Evolutionary conservation across 1,284 basidiomycete species (phyloP).

Genomic region (Marasmius fiardii): DNA sequence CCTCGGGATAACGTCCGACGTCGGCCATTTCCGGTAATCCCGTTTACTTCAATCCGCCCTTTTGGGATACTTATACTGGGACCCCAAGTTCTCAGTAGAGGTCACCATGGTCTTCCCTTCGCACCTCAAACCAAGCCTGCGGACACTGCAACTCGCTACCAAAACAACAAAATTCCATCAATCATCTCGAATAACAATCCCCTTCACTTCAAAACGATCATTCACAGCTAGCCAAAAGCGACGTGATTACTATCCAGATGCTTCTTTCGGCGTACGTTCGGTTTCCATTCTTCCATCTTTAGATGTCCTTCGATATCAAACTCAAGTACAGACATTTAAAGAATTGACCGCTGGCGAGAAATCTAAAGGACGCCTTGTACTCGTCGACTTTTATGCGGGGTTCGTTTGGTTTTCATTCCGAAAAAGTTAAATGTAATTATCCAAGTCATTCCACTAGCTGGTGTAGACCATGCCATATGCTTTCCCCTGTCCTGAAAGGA

Average conservation of each 20-base stretch:
- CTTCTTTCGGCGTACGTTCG: neutral
- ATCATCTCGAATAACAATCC: neutral
- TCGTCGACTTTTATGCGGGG: constrained; percentile 80
- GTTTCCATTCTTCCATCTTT: too few species aligned
- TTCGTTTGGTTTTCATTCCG: constrained; percentile 30
- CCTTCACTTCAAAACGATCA: neutral
- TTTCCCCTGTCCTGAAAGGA: constrained; percentile 63
- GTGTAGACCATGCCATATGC: constrained; percentile 69
- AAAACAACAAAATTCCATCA: neutral
- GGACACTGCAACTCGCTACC: neutral
- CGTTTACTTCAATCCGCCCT: too few species aligned
- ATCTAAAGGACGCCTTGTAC: constrained; percentile 48
- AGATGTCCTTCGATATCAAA: neutral
- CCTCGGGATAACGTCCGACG: too few species aligned
- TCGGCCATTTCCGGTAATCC: too few species aligned
- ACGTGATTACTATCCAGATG: neutral
- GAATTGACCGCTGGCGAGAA: constrained; percentile 33
- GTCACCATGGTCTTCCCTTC: neutral
- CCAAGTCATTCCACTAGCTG: constrained; percentile 45
- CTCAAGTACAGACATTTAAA: constrained; percentile 38
- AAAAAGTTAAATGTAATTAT: neutral
- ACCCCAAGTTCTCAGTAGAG: too few species aligned
- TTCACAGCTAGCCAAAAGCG: neutral
- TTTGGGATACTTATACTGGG: too few species aligned
- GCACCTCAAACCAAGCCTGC: neutral